Conservation (phyloP, 441 rosid genomes). For the Croton laevigatus region DNA sequence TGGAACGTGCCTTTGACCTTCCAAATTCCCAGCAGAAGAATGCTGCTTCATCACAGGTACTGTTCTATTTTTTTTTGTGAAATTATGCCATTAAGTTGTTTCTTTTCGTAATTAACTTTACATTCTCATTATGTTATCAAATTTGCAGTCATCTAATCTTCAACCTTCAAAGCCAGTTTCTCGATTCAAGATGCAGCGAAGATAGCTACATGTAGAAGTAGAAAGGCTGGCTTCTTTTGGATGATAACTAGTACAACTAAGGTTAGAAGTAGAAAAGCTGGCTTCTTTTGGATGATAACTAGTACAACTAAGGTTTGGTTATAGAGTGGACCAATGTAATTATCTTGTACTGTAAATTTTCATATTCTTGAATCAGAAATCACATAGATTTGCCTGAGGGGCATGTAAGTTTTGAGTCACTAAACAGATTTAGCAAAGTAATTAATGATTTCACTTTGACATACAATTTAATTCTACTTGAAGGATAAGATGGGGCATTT, state of each 20-base stretch:
- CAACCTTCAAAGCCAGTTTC: constrained; percentile 73
- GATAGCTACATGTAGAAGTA: constrained; percentile 25
- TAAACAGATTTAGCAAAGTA: too few species aligned
- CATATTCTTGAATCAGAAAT: not conserved
- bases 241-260: not conserved
- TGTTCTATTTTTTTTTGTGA: not conserved
- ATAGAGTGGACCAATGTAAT: not conserved
- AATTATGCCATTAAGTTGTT: not conserved
- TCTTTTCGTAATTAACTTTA: not conserved
- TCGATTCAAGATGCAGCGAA: constrained; percentile 66
- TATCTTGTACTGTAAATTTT: not conserved
- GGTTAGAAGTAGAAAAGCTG: not conserved
- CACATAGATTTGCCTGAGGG: not conserved
- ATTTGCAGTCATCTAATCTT: constrained; percentile 38
- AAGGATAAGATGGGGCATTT: too few species aligned
- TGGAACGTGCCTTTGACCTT: constrained; percentile 48
- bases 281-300: not conserved
- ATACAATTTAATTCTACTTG: too few species aligned
- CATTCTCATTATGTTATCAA: not conserved
- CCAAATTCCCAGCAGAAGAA: constrained; percentile 28
- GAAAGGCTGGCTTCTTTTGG: not conserved
- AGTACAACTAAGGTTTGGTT: not conserved
- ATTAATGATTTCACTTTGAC: too few species aligned
- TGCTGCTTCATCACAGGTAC: constrained; percentile 49
- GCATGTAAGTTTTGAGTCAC: too few species aligned